Conservation (phyloP, 176 grass and related monocot genomes). For the Guadua angustifolia region DNA sequence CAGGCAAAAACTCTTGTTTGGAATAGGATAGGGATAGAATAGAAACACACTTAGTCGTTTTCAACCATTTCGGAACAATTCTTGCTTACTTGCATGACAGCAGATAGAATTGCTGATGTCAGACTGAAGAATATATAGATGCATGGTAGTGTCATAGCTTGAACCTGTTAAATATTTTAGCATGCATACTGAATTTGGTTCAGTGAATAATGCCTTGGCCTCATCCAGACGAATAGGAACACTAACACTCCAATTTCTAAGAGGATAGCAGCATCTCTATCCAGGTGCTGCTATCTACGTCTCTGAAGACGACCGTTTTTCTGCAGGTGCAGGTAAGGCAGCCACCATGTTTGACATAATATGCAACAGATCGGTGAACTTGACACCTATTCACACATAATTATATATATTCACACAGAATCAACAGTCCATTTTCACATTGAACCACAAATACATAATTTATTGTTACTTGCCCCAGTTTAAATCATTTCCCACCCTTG, state of each 20-base stretch:
- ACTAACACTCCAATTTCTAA: conserved; percentile 34
- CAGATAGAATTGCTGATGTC: no score
- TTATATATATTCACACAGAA: no score
- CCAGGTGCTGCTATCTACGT: conserved; percentile 25
- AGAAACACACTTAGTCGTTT: neutral
- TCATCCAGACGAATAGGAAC: neutral
- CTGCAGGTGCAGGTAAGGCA: conserved; percentile 42
- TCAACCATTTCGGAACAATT: neutral
- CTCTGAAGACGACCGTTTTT: conserved; percentile 27
- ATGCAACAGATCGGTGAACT: conserved; percentile 26
- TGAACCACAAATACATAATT: no score
- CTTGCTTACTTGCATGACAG: no score
- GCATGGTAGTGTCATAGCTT: neutral
- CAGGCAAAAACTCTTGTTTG: neutral
- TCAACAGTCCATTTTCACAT: no score
- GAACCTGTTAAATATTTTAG: neutral
- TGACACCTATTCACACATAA: no score
- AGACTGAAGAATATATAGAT: no score
- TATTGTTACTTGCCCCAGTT: no score
- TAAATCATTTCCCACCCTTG: no score
- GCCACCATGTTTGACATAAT: conserved; percentile 44
- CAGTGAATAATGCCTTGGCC: neutral
- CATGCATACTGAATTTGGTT: neutral
- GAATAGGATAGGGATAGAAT: neutral
- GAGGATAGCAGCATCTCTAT: conserved; percentile 3